Conservation (phyloP, 192 early-diverging fungal genomes). For the Umbelopsis vinacea region DNA sequence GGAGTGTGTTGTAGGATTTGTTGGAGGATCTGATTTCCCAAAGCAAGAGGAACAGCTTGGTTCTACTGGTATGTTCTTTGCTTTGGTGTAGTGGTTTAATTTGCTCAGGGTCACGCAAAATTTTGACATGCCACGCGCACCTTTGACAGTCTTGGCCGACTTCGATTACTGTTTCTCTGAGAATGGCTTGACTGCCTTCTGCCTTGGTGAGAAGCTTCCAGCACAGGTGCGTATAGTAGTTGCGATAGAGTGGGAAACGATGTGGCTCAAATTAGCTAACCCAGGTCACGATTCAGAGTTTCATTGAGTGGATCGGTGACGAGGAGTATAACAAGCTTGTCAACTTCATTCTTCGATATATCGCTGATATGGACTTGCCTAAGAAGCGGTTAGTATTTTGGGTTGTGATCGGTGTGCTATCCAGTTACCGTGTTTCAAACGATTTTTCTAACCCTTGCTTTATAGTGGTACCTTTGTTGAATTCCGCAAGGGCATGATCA, state of each 20-base stretch:
- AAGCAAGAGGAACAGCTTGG: slow-evolving; percentile 99
- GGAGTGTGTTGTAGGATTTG: slow-evolving; percentile 93
- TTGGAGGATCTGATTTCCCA: slow-evolving; percentile 91
- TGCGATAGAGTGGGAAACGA: neutral
- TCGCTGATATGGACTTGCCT: slow-evolving; percentile 93
- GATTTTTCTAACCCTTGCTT: neutral
- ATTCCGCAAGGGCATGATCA: slow-evolving; percentile 99
- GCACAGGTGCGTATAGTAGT: slow-evolving; percentile 57
- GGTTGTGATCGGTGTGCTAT: neutral
- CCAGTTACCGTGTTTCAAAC: neutral
- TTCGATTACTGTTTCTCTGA: slow-evolving; percentile 98
- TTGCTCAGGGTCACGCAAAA: neutral
- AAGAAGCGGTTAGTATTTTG: slow-evolving; percentile 77
- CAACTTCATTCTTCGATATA: slow-evolving; percentile 93
- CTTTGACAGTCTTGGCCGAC: slow-evolving; percentile 65
- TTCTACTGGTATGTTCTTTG: slow-evolving; percentile 59
- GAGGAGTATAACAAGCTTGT: slow-evolving; percentile 89
- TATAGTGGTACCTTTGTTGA: slow-evolving; percentile 94
- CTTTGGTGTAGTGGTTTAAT: neutral
- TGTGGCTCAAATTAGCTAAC: neutral
- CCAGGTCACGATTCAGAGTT: slow-evolving; percentile 63
- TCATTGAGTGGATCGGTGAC: slow-evolving; percentile 91
- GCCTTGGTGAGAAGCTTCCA: slow-evolving; percentile 68
- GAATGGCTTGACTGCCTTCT: slow-evolving; percentile 96
- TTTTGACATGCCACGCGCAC: slow-evolving; percentile 12